Evolutionary conservation across 1,139 yeast genomes (phyloP), one percentile per base, ranked within the genome.

Genomic region (Protomyces pachydermus): DNA sequence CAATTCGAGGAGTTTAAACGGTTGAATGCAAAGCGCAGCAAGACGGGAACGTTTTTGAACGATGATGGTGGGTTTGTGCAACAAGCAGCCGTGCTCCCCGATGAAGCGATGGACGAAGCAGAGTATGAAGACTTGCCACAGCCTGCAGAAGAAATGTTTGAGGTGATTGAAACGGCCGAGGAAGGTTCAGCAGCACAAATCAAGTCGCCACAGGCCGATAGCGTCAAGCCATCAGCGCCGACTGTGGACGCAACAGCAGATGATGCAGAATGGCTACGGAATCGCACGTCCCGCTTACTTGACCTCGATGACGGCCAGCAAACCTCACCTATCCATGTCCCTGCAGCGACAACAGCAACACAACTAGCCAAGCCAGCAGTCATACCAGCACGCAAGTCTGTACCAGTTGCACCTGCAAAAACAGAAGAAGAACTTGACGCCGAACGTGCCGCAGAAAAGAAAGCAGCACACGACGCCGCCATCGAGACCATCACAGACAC

Each of bases 1-100:
- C 84, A 85, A 69, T 80, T 93, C 71, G 81, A 82, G 70, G 98
- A 93, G 72, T 93, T 82, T 70, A 79, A 93, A 75, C 88, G 87
- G 68, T 88, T 89, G 3, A 87, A 90, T 84, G 88, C 87, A 70
- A 91, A 95, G 2, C 79, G 88, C 10, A 79, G 82, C 64, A 82
- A 81, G 67, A 42, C 80, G 79, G 8, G 82, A 83, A 81, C 89
- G 1, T 88, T 95, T 95, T 86, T 88, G 9, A 88, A 88, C 73
- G 93, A 87, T 70, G 82, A 84, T 56, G 83, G 55, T 6, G 64
- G 45, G 10, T 54, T 54, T 54, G 50, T 35, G 35, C 64, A 60
- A 37, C 64, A 48, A 35, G 66, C 58, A 54, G 67, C 65, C 16
- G 66, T 55, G 51, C 67, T 65, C 20, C 48, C 48, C 4, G 69